A percentile compares a stretch with the other conserved stretches of the same genome.
These are phyloP conservation scores for Aspergillus fumigatiaffinis DNA, from an alignment of 2,329 filamentous ascomycete genomes.

Conservation along the genomic window DNA sequence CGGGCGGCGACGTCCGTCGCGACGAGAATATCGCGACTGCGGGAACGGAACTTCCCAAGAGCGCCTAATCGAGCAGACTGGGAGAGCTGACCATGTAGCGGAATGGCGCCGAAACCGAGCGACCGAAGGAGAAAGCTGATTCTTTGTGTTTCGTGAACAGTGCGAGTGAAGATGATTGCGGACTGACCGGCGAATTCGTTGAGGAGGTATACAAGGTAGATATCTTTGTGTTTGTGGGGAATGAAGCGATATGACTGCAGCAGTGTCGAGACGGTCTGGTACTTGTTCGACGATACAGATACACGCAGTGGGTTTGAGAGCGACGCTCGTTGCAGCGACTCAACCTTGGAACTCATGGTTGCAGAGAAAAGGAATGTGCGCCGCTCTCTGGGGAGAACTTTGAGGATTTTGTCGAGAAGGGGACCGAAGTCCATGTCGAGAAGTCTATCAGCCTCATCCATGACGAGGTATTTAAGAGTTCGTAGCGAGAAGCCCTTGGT, in stretches of 20 bases:
- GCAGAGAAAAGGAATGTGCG: conserved; percentile 88
- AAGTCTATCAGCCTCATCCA: conserved; percentile 90
- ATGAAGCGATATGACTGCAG: conserved; percentile 84
- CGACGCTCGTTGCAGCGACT: conserved; percentile 84
- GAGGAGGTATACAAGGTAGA: conserved; percentile 79
- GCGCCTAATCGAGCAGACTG: conserved; percentile 84
- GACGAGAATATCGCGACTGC: conserved; percentile 76
- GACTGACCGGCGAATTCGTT: conserved; percentile 85
- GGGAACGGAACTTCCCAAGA: conserved; percentile 81
- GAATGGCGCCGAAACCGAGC: conserved; percentile 85
- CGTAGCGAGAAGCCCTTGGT: conserved; percentile 91
- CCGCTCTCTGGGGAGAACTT: conserved; percentile 73
- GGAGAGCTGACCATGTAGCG: conserved; percentile 85
- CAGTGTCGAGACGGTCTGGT: conserved; percentile 87
- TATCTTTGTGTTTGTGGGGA: conserved; percentile 81
- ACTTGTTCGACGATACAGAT: conserved; percentile 75
- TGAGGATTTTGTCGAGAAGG: conserved; percentile 87
- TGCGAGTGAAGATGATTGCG: conserved; percentile 86
- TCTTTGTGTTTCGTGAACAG: conserved; percentile 85
- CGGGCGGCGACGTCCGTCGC: conserved; percentile 92
- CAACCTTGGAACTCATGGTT: conserved; percentile 90
- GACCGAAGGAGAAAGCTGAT: conserved; percentile 76
- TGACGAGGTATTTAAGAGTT: conserved; percentile 79
- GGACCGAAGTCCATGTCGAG: conserved; percentile 93
- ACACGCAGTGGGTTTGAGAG: conserved; percentile 80